Conservation (phyloP, 1,284 basidiomycete species). For the Ceratobasidium sp. region DNA sequence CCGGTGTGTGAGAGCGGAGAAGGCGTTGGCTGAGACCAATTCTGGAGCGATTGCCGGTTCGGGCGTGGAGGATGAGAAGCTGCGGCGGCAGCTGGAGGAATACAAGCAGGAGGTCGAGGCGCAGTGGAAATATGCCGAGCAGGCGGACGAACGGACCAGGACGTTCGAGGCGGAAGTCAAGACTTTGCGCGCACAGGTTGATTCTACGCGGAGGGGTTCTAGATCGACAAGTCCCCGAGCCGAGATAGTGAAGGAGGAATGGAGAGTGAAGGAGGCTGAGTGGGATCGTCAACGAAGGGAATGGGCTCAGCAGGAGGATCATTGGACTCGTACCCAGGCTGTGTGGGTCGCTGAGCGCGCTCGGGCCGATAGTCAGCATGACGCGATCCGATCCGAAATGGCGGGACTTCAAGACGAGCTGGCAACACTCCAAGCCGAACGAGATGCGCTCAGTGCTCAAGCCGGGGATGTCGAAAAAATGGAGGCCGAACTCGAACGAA, state of each 20-base stretch:
- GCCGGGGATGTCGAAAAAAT: not conserved
- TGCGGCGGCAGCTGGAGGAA: constrained; percentile 32
- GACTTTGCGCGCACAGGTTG: not conserved
- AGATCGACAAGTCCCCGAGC: constrained; percentile 9
- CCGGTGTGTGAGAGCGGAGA: constrained; percentile 36
- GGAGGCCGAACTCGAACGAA: constrained; percentile 21
- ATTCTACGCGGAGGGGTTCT: not conserved
- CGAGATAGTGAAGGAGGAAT: not conserved
- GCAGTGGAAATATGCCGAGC: constrained; percentile 44
- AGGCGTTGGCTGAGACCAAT: not conserved
- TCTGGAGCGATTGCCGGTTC: not conserved
- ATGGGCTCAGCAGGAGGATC: constrained; percentile 9
- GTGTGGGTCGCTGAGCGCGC: constrained; percentile 9
- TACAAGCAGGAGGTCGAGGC: constrained; percentile 40
- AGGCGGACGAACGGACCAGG: constrained; percentile 22
- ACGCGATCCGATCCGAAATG: not conserved
- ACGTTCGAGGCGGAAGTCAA: constrained; percentile 18
- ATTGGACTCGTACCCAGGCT: not conserved
- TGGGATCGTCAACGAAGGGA: constrained; percentile 27
- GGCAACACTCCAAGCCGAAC: not conserved
- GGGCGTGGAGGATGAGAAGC: constrained; percentile 10
- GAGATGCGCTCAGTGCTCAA: constrained; percentile 19
- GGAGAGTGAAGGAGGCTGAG: not conserved
- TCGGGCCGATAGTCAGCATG: not conserved
- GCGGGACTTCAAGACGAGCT: not conserved